Base-by-base conservation (phyloP, 1,284 basidiomycete genomes). In the Vanrija pseudolonga region DNA sequence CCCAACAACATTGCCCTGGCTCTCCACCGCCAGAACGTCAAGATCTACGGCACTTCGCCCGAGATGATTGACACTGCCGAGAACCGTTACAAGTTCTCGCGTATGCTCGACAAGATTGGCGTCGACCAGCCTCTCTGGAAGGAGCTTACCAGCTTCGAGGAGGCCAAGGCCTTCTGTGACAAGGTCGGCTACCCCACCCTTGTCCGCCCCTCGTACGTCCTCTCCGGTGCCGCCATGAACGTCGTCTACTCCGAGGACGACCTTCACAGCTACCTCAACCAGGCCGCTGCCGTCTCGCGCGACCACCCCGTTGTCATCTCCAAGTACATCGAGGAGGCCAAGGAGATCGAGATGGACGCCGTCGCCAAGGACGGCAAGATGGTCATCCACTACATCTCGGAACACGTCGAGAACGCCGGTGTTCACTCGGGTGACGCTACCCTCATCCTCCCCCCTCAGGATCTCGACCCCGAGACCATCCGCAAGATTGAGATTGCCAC, bases 1-100 rank as follows among this genome's bases (percentile, higher is more conserved):
- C 93, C 96, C 32, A 98, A 98, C 82, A 98, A 98, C 77, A 98
- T 98, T 65, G 93, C 96, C 3, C 81, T 98, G 41, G 90, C 90
- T 4, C 81, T 98, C 23, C 86, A 89, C 77, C 90, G 94, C 62
- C 89, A 97, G 78, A 95, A 95, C 68, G 93, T 97, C 77, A 93
- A 95, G 80, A 94, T 98, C 58, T 92, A 95, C 69, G 95, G 96
- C 51, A 98, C 95, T 1, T 97, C 93, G 24, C 95, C 95, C 8
- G 95, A 98, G 80, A 97, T 97, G 92, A 98, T 98, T 68, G 96
- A 98, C 73, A 98, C 91, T 26, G 95, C 95, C 22, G 95, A 98
- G 82, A 97, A 98, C 77, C 83, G 96, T 61, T 98, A 92, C 88
- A 98, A 98, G 81, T 98, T 98, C 81, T 98, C 95, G 53, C 90